phyloP scores from a whole-genome alignment of 2,329 filamentous ascomycete species.

The Atkinsonella hypoxylon region DNA sequence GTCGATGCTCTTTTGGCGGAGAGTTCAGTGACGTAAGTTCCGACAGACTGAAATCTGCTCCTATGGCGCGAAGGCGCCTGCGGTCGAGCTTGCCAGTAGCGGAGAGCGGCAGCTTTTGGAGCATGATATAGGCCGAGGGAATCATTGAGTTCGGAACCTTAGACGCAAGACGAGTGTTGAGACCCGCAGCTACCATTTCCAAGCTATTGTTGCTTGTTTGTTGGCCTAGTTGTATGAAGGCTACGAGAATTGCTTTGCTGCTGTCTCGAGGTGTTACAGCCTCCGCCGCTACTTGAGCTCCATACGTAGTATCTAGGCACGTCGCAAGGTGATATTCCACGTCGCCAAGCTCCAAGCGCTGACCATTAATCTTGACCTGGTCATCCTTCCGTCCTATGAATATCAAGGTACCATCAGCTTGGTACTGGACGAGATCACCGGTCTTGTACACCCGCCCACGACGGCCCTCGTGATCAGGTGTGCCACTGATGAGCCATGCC shows the following conservation, averaged over 20 bases:
- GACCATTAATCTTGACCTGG: constrained; percentile 43
- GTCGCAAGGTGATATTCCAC: constrained; percentile 2
- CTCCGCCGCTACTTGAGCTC: constrained; percentile 4
- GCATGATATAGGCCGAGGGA: constrained; percentile 1
- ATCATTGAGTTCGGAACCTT: constrained; percentile 2
- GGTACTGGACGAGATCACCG: constrained; percentile 15
- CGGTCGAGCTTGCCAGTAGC: constrained; percentile 4
- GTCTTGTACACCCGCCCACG: constrained; percentile 12
- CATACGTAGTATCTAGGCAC: not conserved
- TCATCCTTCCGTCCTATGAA: constrained; percentile 39
- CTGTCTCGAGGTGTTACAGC: constrained; percentile 3
- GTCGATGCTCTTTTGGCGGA: constrained; percentile 1
- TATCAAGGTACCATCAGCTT: constrained; percentile 22
- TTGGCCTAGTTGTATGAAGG: constrained; percentile 1
- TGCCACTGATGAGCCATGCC: constrained; percentile 7
- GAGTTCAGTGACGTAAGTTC: not conserved
- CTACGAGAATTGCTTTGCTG: constrained; percentile 2
- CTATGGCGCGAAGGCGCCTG: constrained; percentile 1
- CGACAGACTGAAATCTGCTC: not conserved
- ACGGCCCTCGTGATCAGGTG: constrained; percentile 13
- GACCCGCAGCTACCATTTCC: not conserved
- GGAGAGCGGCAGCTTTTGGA: constrained; percentile 1
- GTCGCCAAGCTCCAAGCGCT: constrained; percentile 9
- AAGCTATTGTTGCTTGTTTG: no score
- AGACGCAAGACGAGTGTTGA: not conserved